Base-by-base conservation (phyloP, 2,329 filamentous ascomycete species). In the Ceratocystis eucalypticola region DNA sequence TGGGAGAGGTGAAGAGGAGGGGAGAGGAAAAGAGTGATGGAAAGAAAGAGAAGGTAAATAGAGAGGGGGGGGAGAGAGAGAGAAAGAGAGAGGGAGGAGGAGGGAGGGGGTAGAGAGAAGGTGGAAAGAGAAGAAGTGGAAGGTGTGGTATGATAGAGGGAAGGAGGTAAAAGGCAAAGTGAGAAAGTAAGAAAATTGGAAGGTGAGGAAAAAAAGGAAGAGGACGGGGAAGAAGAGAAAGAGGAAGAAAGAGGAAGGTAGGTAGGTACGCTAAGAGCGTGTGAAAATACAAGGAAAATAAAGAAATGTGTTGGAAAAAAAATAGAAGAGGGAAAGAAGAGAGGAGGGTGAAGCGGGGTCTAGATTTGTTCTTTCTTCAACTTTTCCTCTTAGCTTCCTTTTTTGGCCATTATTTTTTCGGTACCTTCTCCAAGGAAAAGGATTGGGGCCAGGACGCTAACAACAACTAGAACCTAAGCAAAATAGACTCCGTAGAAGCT, bases 121-220 rank as follows among this genome's bases (percentile, higher is more conserved):
- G 68, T 68, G 67, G 65, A 69, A 69, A 66, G 65, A 69, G 68
- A 67, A 69, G 66, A 64, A 66, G 63, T 66, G 69, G 64, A 66
- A 68, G 65, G 67, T 55, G 55, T 59, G 55, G 66, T 63, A 37
- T 64, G 79, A 84, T 85, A 74, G 82, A 84, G 64, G 59, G 33
- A 15, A 44, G 61, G 79, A 84, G 85, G 74, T 82, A 84, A 62
- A 64, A 50, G 28, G 65, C 57, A 53, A 65, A 68, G 63, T 20
- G 48, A 37, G 55, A 30, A 28, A 66, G 62, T 62, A 62, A 62
- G 22, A 59, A 15, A 59, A 44, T 15, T 65, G 20, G 22, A 33
- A 25, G 41, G 64, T 15, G 33, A 45, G 20, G 62, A 44, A 64
- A 64, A 64, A 37, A 33, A 55, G 37, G 25, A 53, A 45, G 46